Conservation (phyloP, 2,329 filamentous ascomycete species). For the Neobulgaria alba region DNA sequence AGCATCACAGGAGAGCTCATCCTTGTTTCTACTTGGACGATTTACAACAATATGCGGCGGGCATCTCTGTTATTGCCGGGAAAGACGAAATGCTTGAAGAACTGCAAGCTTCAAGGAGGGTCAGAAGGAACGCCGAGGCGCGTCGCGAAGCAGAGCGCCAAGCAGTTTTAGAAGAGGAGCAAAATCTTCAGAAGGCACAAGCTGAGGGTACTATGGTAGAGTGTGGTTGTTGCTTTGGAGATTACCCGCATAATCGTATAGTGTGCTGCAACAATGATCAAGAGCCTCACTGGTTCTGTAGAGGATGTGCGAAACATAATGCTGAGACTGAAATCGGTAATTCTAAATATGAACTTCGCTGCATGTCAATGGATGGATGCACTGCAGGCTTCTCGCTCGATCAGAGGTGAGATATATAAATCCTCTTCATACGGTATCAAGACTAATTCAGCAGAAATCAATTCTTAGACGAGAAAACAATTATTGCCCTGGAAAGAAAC, state of each 20-base stretch:
- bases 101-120: constrained; percentile 30
- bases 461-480: constrained; percentile 45
- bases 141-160: constrained; percentile 32
- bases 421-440: not conserved
- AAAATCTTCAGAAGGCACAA: constrained; percentile 36
- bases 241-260: constrained; percentile 58
- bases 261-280: constrained; percentile 50
- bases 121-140: constrained; percentile 23
- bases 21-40: constrained; percentile 7
- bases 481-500: constrained; percentile 57
- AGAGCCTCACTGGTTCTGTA: constrained; percentile 53
- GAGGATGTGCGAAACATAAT: constrained; percentile 52
- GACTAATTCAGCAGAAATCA: constrained; percentile 17
- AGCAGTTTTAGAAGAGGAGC: constrained; percentile 34
- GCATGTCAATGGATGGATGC: constrained; percentile 64
- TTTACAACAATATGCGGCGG: constrained; percentile 6
- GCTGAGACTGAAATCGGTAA: constrained; percentile 62
- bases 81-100: constrained; percentile 30
- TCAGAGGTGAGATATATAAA: constrained; percentile 43
- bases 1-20: constrained; percentile 20
- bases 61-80: not conserved
- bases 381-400: constrained; percentile 46
- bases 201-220: constrained; percentile 49
- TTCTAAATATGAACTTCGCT: constrained; percentile 58
- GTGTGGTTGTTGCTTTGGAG: constrained; percentile 65